Evolutionary conservation across 2,329 filamentous ascomycete species (phyloP), one percentile per base, ranked within the genome.

Genomic region (Trichoderma koningii): DNA sequence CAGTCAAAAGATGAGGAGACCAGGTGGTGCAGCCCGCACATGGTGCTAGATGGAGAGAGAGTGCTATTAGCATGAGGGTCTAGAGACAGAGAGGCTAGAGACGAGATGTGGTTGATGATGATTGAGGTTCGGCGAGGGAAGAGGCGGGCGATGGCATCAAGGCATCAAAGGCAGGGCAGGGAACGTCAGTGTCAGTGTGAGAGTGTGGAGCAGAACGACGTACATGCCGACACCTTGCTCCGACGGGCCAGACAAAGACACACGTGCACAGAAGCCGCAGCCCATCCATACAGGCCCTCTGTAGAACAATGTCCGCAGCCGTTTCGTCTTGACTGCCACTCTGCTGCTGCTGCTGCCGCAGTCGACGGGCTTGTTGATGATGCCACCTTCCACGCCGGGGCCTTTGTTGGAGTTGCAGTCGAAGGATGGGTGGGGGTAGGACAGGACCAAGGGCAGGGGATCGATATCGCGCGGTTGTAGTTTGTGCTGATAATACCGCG

Each of bases 381-480:
- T 65, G 56, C 48, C 23, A 65, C 63, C 63, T 65, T 65, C 63
- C 63, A 61, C 61, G 56, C 63, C 63, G 63, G 50, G 63, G 17
- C 42, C 26, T 51, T 12, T 23, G 21, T 61, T 21, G 57, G 14
- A 15, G 34, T 10, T 5, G 21, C 47, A 38, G 45, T 34, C 34
- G 42, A 41, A 14, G 14, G 47, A 52, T 14, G 10, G 19, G 53
- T 28, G 59, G 50, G 38, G 38, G 47, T 14, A 23, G 14, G 57
- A 30, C 12, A 23, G 9, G 30, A 21, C 21, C n/a, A 23, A 38
- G 52, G 17, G n/a, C 19, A 28, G 15, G 23, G 19, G 34, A 55
- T 26, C 34, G 34, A 38, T 38, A 38, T 38, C 34, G 5, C 5
- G 28, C 28, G 6, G 28, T 30, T 30, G 28, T 30, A 30, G n/a